Percentiles rank a stretch among this genome's conserved stretches.
Conservation (phyloP, 768 basidiomycete species). For the Mrakia blollopis region DNA sequence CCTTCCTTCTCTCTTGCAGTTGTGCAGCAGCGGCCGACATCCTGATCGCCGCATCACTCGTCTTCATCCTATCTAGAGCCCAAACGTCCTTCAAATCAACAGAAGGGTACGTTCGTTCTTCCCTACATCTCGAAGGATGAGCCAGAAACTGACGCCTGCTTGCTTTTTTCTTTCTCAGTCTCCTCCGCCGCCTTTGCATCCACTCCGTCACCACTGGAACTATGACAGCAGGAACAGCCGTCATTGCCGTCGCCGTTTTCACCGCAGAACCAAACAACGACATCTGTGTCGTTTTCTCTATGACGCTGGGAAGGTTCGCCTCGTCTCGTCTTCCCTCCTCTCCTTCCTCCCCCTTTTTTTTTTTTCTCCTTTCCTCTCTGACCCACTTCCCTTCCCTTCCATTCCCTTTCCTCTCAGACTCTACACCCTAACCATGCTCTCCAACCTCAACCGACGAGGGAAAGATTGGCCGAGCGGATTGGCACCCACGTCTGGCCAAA, state of each 20-base stretch:
- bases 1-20: background rate
- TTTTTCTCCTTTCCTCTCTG: too few relatives aligned
- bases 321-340: background rate
- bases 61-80: background rate
- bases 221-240: background rate
- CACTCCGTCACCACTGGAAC: background rate
- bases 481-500: too few relatives aligned
- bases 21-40: background rate
- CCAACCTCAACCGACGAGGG: background rate
- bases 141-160: background rate
- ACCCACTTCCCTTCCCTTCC: background rate
- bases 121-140: too few relatives aligned
- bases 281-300: constrained; percentile 2
- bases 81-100: background rate
- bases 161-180: background rate
- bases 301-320: background rate
- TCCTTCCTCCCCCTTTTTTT: background rate
- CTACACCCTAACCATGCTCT: background rate
- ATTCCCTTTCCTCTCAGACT: background rate
- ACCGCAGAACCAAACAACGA: background rate
- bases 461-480: background rate
- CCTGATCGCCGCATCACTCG: background rate
- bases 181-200: background rate
- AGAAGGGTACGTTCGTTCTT: too few relatives aligned
- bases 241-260: background rate